Base-by-base conservation (phyloP, 2,329 filamentous ascomycete genomes). In the Penicillium expansum region DNA sequence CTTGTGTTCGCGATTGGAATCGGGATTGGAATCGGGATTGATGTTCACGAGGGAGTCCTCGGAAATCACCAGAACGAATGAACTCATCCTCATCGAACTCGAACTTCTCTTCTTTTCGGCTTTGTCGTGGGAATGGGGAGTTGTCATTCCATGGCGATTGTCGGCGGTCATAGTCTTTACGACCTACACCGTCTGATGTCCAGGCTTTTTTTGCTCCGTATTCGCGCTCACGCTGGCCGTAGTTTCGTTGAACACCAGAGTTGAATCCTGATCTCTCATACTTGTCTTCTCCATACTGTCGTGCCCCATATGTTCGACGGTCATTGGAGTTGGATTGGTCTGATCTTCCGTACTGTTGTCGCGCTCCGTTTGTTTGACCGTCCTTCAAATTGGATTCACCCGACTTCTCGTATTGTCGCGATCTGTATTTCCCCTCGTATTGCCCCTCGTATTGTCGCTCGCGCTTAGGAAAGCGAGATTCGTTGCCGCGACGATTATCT, bases 1-100 rank as follows among this genome's bases (percentile, higher is more conserved):
- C 33, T 27, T 18, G 48, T 13, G 57, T 42, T 22, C 56, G 38
- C 16, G 51, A 38, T 49, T 57, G 48, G 27, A 49, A 48, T 49
- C 58, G 53, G 13, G 54, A 27, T 27, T 44, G 48, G 33, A 52
- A 56, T 10, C 49, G 56, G 38, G 41, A 38, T 49, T 65, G 69
- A 14, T 65, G 60, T 20, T 67, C 62, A 29, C 57, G 63, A 14
- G 66, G 63, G 37, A 68, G 55, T 10, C 53, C 66, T 32, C 62
- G 64, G 43, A 74, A 71, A 20, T 62, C 67, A 35, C 71, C 72
- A 30, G 64, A 64, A 22, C 62, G 66, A 38, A 72, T 67, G 43
- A 72, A 73, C 42, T 72, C 69, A 10, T 69, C 65, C 39, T 67
- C 59, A 27, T 74, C 71, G 24, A 69, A 68, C 4, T 59, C 47